phyloP scores from a whole-genome alignment of 768 basidiomycete species.

The Pulveroboletus sp. region DNA sequence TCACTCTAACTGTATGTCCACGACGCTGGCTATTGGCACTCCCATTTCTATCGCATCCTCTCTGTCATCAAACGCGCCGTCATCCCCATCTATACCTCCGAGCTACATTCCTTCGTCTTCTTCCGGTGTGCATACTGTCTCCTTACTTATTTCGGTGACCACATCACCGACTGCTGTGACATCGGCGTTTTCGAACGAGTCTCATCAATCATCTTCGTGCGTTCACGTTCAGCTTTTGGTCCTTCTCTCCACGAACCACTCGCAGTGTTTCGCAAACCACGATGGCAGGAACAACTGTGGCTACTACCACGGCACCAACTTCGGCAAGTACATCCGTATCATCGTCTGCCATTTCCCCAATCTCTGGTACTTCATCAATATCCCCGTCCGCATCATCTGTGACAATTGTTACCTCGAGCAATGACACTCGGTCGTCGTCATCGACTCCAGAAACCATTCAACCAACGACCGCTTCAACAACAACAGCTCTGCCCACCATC shows the following conservation, averaged over 20 bases:
- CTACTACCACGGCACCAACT: slow-evolving; percentile 7
- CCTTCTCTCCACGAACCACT: slow-evolving; percentile 14
- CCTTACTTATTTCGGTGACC: slow-evolving; percentile 23
- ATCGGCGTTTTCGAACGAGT: slow-evolving; percentile 8
- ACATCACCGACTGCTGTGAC: slow-evolving; percentile 12
- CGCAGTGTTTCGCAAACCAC: slow-evolving; percentile 10
- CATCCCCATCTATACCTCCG: slow-evolving; percentile 3
- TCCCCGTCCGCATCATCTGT: slow-evolving; percentile 15
- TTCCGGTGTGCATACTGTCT: slow-evolving; percentile 11
- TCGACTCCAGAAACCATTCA: slow-evolving; percentile 16
- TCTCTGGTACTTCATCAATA: slow-evolving; percentile 5
- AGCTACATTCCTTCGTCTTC: slow-evolving; percentile 6
- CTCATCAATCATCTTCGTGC: slow-evolving; percentile 20
- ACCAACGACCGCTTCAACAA: slow-evolving; percentile 18
- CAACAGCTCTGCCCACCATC: slow-evolving; percentile 6
- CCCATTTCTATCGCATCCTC: slow-evolving; percentile 3
- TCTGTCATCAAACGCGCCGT: slow-evolving; percentile 10
- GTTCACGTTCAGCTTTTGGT: slow-evolving; percentile 11
- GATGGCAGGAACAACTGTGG: slow-evolving; percentile 10
- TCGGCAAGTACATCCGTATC: slow-evolving; percentile 13
- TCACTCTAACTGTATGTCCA: slow-evolving; percentile 20
- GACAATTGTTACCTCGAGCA: slow-evolving; percentile 14
- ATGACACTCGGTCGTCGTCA: slow-evolving; percentile 15
- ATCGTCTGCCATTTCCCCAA: slow-evolving; percentile 4
- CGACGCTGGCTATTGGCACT: slow-evolving; percentile 12